Evolutionary conservation across 257 asterid genomes (phyloP).

Genomic region (Salvia hispanica): DNA sequence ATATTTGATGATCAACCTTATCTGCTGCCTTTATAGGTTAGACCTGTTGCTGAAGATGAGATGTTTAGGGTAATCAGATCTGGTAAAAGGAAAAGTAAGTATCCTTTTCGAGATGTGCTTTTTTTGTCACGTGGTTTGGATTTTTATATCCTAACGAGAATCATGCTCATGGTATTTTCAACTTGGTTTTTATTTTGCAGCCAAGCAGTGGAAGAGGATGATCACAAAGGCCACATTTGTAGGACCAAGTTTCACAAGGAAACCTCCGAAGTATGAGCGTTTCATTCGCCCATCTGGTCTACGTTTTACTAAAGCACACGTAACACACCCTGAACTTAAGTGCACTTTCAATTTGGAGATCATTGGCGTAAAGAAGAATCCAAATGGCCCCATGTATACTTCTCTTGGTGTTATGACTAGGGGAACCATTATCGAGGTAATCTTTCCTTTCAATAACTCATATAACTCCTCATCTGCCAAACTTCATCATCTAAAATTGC

Average conservation of each 20-base stretch:
- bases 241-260: conserved; percentile 90
- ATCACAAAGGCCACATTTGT: conserved; percentile 94
- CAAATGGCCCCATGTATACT: conserved; percentile 93
- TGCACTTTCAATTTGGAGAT: conserved; percentile 93
- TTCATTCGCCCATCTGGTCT: conserved; percentile 88
- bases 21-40: conserved; percentile 56
- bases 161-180: conserved; percentile 18
- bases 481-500: not conserved
- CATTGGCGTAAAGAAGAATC: conserved; percentile 94
- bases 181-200: conserved; percentile 43
- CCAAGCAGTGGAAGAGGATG: conserved; percentile 99
- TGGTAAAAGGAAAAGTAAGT: conserved; percentile 94
- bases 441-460: conserved; percentile 25
- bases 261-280: conserved; percentile 97
- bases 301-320: conserved; percentile 92
- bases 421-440: conserved; percentile 93
- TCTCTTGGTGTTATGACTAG: conserved; percentile 91
- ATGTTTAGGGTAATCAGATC: conserved; percentile 95
- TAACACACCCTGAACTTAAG: conserved; percentile 94
- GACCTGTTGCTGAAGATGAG: conserved; percentile 98
- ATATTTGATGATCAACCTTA: conserved; percentile 7
- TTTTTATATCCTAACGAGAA: not conserved
- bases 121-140: not conserved
- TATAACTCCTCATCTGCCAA: conserved; percentile 35
- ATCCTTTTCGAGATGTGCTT: not conserved